Conservation (phyloP, 2,329 filamentous ascomycete genomes). For the Microdochium nivale region DNA sequence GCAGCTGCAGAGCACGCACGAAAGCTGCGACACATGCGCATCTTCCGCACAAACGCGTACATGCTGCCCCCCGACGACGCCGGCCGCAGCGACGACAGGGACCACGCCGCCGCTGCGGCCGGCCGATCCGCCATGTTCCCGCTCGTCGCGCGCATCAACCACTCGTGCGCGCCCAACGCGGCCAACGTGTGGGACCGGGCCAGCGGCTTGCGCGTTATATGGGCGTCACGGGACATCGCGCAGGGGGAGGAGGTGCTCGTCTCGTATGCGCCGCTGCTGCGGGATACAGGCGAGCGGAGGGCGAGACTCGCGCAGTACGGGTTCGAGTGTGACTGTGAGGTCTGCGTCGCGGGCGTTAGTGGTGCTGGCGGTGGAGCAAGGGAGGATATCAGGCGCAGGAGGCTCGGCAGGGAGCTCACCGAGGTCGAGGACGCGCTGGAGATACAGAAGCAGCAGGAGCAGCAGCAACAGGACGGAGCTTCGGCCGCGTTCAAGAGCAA, state of each 20-base stretch:
- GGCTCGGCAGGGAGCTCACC: background rate
- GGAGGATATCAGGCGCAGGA: background rate
- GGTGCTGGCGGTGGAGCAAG: slow-evolving; percentile 16
- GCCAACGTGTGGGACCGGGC: slow-evolving; percentile 22
- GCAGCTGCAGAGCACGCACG: background rate
- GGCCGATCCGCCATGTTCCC: slow-evolving; percentile 23
- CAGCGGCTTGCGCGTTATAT: slow-evolving; percentile 18
- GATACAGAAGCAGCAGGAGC: background rate
- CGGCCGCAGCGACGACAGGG: too few relatives aligned
- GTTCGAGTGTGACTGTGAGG: slow-evolving; percentile 19
- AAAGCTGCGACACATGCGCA: slow-evolving; percentile 12
- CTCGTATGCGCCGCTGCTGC: slow-evolving; percentile 23
- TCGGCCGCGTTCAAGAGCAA: background rate
- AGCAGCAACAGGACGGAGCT: too few relatives aligned
- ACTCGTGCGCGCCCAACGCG: slow-evolving; percentile 29
- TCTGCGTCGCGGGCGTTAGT: slow-evolving; percentile 19
- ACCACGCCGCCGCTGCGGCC: too few relatives aligned
- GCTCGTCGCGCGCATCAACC: slow-evolving; percentile 27
- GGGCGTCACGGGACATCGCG: slow-evolving; percentile 19
- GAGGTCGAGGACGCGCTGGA: background rate
- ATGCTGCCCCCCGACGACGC: slow-evolving; percentile 17
- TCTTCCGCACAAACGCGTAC: slow-evolving; percentile 32
- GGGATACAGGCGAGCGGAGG: slow-evolving; percentile 16
- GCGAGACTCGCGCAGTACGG: slow-evolving; percentile 21
- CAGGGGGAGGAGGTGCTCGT: slow-evolving; percentile 23